Conservation (phyloP, 371 early-diverging fungal species). For the Nematocida homosporus region DNA sequence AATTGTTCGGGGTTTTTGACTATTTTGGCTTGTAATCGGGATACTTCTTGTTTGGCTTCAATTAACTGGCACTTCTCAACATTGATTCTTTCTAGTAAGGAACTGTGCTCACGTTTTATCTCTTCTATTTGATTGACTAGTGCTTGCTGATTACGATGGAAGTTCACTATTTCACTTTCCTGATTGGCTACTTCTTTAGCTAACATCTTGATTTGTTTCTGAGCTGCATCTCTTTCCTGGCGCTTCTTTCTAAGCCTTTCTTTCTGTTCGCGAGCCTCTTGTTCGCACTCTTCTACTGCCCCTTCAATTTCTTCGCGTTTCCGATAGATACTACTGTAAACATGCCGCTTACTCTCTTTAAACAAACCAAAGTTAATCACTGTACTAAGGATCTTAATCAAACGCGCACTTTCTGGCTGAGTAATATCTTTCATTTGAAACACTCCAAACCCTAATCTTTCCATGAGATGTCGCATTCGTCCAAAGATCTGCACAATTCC, state of each 20-base stretch:
- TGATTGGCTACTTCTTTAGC: slow-evolving; percentile 3
- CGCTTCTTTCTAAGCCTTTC: slow-evolving; percentile 10
- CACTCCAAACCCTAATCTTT: slow-evolving; percentile 29
- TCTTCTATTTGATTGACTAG: slow-evolving; percentile 32
- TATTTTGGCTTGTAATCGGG: slow-evolving; percentile 43
- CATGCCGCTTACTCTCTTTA: slow-evolving; percentile 50
- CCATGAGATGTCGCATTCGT: slow-evolving; percentile 36
- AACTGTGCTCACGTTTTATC: slow-evolving; percentile 6
- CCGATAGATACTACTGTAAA: slow-evolving; percentile 28
- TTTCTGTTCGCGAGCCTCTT: neutral
- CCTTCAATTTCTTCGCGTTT: slow-evolving; percentile 48
- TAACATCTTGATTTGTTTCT: neutral
- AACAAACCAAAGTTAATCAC: slow-evolving; percentile 42
- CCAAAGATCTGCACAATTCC: slow-evolving; percentile 14
- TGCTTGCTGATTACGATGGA: slow-evolving; percentile 34
- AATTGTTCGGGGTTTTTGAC: slow-evolving; percentile 53
- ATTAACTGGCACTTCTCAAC: slow-evolving; percentile 37
- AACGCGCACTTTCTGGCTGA: slow-evolving; percentile 22
- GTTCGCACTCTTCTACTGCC: slow-evolving; percentile 31
- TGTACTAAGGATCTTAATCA: slow-evolving; percentile 40
- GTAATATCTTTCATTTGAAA: slow-evolving; percentile 28
- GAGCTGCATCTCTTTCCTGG: slow-evolving; percentile 7
- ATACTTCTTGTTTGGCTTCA: slow-evolving; percentile 24
- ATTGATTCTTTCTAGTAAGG: slow-evolving; percentile 6
- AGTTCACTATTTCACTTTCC: slow-evolving; percentile 47